Conservation (phyloP, 1,284 basidiomycete species). For the Sanguinoderma infundibulare region DNA sequence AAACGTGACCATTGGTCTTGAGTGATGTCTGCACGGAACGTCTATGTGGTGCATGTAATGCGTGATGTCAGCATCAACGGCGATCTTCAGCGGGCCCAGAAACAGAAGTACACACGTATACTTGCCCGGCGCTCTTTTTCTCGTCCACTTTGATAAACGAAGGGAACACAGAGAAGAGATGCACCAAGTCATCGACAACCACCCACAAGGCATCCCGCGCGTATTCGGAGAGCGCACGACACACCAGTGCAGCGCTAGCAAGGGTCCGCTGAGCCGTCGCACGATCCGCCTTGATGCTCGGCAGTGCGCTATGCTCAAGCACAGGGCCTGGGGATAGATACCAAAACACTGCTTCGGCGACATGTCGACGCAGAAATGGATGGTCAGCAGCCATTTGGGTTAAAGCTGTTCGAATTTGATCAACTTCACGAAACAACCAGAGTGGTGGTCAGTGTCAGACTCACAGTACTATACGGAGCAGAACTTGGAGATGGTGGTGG, state of each 20-base stretch:
- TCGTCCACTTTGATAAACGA: too few relatives aligned
- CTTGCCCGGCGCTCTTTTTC: neutral
- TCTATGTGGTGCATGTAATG: neutral
- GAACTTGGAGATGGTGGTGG: too few relatives aligned
- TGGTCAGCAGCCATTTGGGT: neutral
- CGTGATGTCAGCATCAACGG: neutral
- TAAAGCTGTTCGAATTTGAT: neutral
- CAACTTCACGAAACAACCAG: too few relatives aligned
- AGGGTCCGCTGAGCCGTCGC: neutral
- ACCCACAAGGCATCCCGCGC: neutral
- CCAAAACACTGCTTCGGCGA: too few relatives aligned
- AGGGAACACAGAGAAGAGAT: neutral
- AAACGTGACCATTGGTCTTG: neutral
- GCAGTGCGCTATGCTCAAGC: too few relatives aligned
- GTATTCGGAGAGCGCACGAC: neutral
- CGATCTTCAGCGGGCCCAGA: too few relatives aligned
- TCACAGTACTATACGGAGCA: too few relatives aligned
- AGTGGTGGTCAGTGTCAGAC: too few relatives aligned
- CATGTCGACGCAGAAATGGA: too few relatives aligned
- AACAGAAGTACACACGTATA: neutral
- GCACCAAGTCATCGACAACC: neutral
- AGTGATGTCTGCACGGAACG: too few relatives aligned
- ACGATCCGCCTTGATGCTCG: too few relatives aligned
- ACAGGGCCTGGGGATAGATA: too few relatives aligned
- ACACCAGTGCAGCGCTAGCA: neutral